Evolutionary conservation across 2,329 filamentous ascomycete genomes (phyloP).

Genomic region (Parastagonospora nodorum): DNA sequence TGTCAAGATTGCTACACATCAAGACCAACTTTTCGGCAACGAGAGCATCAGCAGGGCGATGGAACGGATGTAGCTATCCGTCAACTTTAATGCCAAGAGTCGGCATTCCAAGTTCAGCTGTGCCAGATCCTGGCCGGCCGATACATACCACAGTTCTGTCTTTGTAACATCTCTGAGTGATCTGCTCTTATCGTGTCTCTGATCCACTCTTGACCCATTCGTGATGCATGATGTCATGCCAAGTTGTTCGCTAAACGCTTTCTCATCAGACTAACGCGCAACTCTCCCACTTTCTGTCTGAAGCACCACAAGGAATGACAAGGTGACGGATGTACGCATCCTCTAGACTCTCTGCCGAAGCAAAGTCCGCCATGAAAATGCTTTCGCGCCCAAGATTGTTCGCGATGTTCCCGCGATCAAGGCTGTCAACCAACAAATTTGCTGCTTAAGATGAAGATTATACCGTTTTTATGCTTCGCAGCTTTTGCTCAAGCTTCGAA

Average conservation of each 20-base stretch:
- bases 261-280: slow-evolving; percentile 3
- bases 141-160: neutral
- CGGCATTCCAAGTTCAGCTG: neutral
- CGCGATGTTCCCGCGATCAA: neutral
- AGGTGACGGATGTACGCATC: neutral
- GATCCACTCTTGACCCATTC: neutral
- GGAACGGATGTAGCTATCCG: neutral
- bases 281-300: slow-evolving; percentile 5
- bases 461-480: neutral
- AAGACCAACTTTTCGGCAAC: too few species aligned
- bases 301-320: neutral
- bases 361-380: too few species aligned
- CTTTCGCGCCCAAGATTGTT: neutral
- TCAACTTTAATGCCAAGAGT: neutral
- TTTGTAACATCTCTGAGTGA: neutral
- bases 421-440: neutral
- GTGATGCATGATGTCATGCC: slow-evolving; percentile 10
- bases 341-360: neutral
- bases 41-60: too few species aligned
- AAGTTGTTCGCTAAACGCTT: slow-evolving; percentile 6
- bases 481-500: neutral
- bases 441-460: slow-evolving; percentile 2
- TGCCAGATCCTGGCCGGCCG: neutral
- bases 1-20: too few species aligned
- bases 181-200: slow-evolving; percentile 2